Evolutionary conservation across 2,329 filamentous ascomycete species (phyloP).

Genomic region (Gaeumannomyces sp.): DNA sequence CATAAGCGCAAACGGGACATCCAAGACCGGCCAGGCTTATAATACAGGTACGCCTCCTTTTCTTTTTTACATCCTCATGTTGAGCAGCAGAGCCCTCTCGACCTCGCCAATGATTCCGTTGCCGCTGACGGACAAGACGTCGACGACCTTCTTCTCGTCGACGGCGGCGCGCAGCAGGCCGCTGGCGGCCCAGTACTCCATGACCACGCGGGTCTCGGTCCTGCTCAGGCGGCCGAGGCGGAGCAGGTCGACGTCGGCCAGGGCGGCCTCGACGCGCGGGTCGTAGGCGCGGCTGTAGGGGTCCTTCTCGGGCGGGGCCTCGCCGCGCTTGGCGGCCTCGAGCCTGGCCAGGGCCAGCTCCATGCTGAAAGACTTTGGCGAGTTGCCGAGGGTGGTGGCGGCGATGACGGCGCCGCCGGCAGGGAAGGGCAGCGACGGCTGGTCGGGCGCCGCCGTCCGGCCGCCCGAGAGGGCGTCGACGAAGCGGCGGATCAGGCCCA

Average conservation of each 20-base stretch:
- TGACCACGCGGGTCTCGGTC: conserved; percentile 67
- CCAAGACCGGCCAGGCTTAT: too few relatives aligned
- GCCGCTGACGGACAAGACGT: conserved; percentile 80
- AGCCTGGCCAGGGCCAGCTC: conserved; percentile 59
- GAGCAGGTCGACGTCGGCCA: conserved; percentile 45
- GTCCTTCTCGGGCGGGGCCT: conserved; percentile 34
- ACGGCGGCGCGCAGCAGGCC: conserved; percentile 68
- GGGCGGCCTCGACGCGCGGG: conserved; percentile 44
- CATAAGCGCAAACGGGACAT: neutral
- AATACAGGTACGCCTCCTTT: neutral
- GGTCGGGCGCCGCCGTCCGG: conserved; percentile 23
- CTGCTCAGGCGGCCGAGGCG: conserved; percentile 64
- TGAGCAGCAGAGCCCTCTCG: conserved; percentile 58
- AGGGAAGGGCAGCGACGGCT: conserved; percentile 40
- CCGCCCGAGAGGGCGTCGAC: conserved; percentile 55
- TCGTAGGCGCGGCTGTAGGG: conserved; percentile 54
- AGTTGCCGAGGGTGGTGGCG: conserved; percentile 67
- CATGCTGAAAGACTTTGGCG: conserved; percentile 56
- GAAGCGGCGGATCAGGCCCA: conserved; percentile 71
- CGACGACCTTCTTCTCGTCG: conserved; percentile 63
- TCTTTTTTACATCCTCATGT: conserved; percentile 34
- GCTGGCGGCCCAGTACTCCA: conserved; percentile 92
- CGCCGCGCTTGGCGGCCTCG: conserved; percentile 33
- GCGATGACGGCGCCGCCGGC: conserved; percentile 79
- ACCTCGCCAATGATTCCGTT: conserved; percentile 81